These are phyloP conservation scores for Penicillium sclerotiorum DNA, from an alignment of 2,329 filamentous ascomycete genomes.

Conservation along the genomic window DNA sequence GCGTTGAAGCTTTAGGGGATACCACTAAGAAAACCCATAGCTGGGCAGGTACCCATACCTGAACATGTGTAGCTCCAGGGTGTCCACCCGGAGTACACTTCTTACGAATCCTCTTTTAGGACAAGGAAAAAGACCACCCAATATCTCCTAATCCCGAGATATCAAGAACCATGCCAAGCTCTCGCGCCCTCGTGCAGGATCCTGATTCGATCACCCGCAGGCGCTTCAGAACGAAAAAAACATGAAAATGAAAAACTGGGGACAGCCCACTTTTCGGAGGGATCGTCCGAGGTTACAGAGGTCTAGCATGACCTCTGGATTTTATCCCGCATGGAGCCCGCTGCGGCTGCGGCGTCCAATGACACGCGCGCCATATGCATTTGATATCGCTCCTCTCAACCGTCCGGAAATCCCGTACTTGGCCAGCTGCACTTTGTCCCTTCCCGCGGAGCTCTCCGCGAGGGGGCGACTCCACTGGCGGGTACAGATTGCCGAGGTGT, in stretches of 20 bases:
- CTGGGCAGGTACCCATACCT: no score
- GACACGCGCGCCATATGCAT: constrained; percentile 19
- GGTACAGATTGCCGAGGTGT: constrained; percentile 12
- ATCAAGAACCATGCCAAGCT: constrained; percentile 5
- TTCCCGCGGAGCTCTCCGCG: constrained; percentile 17
- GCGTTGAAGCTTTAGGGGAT: no score
- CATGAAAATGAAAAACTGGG: constrained; percentile 26
- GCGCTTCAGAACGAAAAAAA: constrained; percentile 3
- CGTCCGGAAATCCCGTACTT: constrained; percentile 20
- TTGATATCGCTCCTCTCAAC: constrained; percentile 27
- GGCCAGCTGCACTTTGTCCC: background rate
- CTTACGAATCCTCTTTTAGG: no score
- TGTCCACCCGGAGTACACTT: no score
- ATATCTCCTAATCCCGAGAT: background rate
- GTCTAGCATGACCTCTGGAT: constrained; percentile 10
- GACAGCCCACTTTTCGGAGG: constrained; percentile 14
- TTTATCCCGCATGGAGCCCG: constrained; percentile 15
- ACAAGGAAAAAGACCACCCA: background rate
- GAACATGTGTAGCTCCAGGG: no score
- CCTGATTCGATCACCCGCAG: background rate
- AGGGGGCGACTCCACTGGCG: constrained; percentile 8
- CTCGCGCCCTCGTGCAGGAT: background rate
- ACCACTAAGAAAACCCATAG: no score
- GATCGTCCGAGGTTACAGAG: constrained; percentile 20
- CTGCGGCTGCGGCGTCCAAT: constrained; percentile 31